Evolutionary conservation across 192 early-diverging fungal species (phyloP).

Genomic region (Ramicandelaber brevisporus): DNA sequence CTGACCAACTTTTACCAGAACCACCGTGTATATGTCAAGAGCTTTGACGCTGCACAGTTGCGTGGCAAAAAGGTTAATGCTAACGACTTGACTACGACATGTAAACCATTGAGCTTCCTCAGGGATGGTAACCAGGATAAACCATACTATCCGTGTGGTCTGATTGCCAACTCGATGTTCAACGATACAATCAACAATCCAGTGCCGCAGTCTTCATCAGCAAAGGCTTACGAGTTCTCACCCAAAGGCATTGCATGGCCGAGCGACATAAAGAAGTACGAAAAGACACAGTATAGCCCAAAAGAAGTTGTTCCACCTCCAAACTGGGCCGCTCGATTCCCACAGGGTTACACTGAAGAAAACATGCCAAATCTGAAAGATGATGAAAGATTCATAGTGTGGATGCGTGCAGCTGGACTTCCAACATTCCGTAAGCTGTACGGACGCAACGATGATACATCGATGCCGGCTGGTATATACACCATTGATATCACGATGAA

Average conservation of each 20-base stretch:
- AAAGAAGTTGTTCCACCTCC: slow-evolving; percentile 57
- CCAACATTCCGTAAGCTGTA: slow-evolving; percentile 94
- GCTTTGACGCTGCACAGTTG: slow-evolving; percentile 61
- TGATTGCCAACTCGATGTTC: slow-evolving; percentile 96
- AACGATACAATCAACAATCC: slow-evolving; percentile 44
- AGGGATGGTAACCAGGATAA: slow-evolving; percentile 12
- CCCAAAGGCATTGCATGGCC: slow-evolving; percentile 71
- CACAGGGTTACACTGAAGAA: slow-evolving; percentile 21
- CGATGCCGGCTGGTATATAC: slow-evolving; percentile 42
- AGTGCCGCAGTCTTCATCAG: slow-evolving; percentile 13
- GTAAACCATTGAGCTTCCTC: slow-evolving; percentile 39
- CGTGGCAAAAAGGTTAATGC: slow-evolving; percentile 25
- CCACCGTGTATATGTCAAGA: slow-evolving; percentile 87
- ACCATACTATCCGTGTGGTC: slow-evolving; percentile 80
- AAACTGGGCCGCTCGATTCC: slow-evolving; percentile 45
- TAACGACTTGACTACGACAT: slow-evolving; percentile 18
- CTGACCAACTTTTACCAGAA: slow-evolving; percentile 99
- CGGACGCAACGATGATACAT: slow-evolving; percentile 35
- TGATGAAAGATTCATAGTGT: slow-evolving; percentile 81
- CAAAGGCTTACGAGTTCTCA: slow-evolving; percentile 24
- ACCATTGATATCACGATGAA: slow-evolving; percentile 45
- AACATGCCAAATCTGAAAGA: slow-evolving; percentile 26
- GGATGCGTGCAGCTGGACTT: slow-evolving; percentile 92
- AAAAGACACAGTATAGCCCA: slow-evolving; percentile 19
- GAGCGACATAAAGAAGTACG: slow-evolving; percentile 48